Evolutionary conservation across 306 rosid species (phyloP).

Genomic region (Prunus padus): DNA sequence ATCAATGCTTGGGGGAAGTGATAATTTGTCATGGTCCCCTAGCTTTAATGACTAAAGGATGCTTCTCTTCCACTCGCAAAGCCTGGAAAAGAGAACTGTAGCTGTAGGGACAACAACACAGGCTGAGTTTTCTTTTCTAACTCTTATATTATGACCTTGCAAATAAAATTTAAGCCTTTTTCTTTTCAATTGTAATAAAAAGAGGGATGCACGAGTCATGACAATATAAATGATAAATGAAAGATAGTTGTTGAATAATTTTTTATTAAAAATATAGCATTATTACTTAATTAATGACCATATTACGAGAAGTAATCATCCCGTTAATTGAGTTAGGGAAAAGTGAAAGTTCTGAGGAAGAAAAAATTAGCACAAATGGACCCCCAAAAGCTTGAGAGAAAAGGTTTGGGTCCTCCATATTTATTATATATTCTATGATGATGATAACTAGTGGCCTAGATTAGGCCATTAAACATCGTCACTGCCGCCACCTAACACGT

Average conservation of each 20-base stretch:
- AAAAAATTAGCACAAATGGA: neutral
- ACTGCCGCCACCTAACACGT: neutral
- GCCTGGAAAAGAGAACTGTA: neutral
- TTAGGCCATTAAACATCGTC: neutral
- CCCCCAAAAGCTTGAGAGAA: neutral
- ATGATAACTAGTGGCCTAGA: neutral
- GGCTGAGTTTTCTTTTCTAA: neutral
- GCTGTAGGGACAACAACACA: constrained; percentile 5
- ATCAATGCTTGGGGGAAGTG: neutral
- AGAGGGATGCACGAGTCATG: no score
- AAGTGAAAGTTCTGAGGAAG: neutral
- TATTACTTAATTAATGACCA: neutral
- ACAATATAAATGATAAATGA: no score
- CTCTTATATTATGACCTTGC: neutral
- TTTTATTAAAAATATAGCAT: neutral
- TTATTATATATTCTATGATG: neutral
- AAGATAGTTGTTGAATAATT: no score
- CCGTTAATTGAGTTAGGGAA: neutral
- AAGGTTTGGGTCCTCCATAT: neutral
- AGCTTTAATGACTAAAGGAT: constrained; percentile 8
- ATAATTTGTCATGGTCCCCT: constrained; percentile 26
- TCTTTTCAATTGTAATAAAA: no score
- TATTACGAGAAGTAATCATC: neutral
- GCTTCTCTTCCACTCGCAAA: constrained; percentile 11
- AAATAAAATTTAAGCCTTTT: neutral